phyloP scores from a whole-genome alignment of 192 early-diverging fungal genomes.

The Paraglomus occultum region DNA sequence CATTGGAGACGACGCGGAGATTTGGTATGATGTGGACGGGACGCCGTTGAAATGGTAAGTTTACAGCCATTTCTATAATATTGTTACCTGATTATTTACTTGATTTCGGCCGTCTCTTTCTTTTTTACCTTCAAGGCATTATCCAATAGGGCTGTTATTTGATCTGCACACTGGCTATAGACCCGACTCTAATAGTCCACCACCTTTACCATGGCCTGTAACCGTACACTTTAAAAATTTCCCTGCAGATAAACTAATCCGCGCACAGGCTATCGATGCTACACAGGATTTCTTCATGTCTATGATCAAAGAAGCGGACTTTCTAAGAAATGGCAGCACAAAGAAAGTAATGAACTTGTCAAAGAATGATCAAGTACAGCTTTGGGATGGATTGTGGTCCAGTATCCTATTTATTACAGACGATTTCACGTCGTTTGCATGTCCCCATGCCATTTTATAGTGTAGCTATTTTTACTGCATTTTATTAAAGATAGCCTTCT shows the following conservation, averaged over 20 bases:
- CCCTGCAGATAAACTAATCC: conserved; percentile 66
- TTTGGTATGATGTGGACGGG: conserved; percentile 74
- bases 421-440: background rate
- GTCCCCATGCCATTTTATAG: conserved; percentile 40
- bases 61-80: background rate
- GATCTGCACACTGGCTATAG: conserved; percentile 57
- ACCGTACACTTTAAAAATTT: conserved; percentile 75
- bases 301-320: conserved; percentile 88
- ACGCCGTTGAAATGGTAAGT: conserved; percentile 74
- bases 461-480: conserved; percentile 39
- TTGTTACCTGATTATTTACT: background rate
- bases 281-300: conserved; percentile 84
- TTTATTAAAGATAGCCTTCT: background rate
- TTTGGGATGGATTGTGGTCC: conserved; percentile 70
- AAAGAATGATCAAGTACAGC: conserved; percentile 74
- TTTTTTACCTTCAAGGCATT: conserved; percentile 58
- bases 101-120: conserved; percentile 6
- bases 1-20: conserved; percentile 48
- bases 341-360: conserved; percentile 86
- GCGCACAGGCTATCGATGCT: conserved; percentile 49
- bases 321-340: conserved; percentile 74
- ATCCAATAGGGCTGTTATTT: conserved; percentile 82
- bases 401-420: conserved; percentile 40
- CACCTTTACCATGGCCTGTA: conserved; percentile 70
- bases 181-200: conserved; percentile 34